These are phyloP conservation scores for Cercospora sp. DNA, from an alignment of 2,329 filamentous ascomycete species.

Conservation along the genomic window DNA sequence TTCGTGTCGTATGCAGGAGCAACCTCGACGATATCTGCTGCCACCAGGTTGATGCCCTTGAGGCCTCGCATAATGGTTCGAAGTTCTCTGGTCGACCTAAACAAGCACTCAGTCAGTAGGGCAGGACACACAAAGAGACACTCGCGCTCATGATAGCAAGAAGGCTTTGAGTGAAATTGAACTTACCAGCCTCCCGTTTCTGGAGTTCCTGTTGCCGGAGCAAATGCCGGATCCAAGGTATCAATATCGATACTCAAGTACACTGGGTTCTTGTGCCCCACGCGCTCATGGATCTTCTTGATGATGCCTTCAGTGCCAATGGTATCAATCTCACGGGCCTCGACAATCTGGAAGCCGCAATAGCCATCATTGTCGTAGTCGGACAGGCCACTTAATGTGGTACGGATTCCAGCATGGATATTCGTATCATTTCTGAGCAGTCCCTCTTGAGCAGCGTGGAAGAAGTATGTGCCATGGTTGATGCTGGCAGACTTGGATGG, in stretches of 20 bases:
- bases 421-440: conserved; percentile 78
- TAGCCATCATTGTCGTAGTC: conserved; percentile 87
- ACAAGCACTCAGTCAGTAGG: not conserved
- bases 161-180: not conserved
- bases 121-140: no score
- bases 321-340: conserved; percentile 70
- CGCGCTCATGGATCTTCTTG: conserved; percentile 71
- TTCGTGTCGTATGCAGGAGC: conserved; percentile 79
- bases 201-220: conserved; percentile 72
- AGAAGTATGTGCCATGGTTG: conserved; percentile 88
- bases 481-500: conserved; percentile 73
- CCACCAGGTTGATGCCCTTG: conserved; percentile 69
- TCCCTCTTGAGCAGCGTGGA: conserved; percentile 75
- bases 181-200: conserved; percentile 71
- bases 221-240: conserved; percentile 80
- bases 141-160: no score
- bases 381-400: conserved; percentile 73
- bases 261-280: conserved; percentile 66
- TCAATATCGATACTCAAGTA: conserved; percentile 88
- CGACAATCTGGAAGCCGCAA: conserved; percentile 79
- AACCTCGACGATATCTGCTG: conserved; percentile 91
- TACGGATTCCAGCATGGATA: conserved; percentile 85
- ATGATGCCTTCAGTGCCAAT: conserved; percentile 72
- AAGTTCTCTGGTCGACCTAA: conserved; percentile 64
- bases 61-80: conserved; percentile 70